Evolutionary conservation across 202 grass and related monocot species (phyloP).

Genomic region (Setaria viridis): DNA sequence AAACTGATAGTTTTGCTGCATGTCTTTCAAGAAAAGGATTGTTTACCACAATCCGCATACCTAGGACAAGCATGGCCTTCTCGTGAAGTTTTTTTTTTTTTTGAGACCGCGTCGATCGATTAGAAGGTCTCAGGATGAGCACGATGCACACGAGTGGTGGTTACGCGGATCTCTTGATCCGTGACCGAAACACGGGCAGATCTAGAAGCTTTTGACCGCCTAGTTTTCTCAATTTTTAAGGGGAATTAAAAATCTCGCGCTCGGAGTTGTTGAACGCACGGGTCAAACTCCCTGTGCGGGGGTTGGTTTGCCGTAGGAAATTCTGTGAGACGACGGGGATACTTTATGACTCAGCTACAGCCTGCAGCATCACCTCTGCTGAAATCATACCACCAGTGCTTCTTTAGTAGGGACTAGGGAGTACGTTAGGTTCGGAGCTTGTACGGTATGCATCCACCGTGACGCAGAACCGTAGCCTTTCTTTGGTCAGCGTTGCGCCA

Average conservation of each 20-base stretch:
- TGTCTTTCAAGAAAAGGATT: not conserved
- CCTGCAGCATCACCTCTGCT: constrained; percentile 33
- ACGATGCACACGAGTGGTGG: constrained; percentile 31
- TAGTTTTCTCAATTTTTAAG: constrained; percentile 15
- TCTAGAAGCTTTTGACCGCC: constrained; percentile 48
- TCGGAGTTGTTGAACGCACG: not conserved
- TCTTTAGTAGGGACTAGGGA: not conserved
- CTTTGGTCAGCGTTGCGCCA: constrained; percentile 47
- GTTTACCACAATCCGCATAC: not conserved
- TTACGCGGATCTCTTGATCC: constrained; percentile 14
- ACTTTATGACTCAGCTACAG: constrained; percentile 42
- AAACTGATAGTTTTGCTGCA: too few species aligned
- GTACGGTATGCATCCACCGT: constrained; percentile 15
- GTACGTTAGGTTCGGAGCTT: not conserved
- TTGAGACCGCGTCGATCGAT: not conserved
- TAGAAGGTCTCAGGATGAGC: constrained; percentile 1
- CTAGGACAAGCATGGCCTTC: not conserved
- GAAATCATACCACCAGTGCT: constrained; percentile 7
- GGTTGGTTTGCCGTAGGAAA: constrained; percentile 36
- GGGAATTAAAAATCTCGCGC: not conserved
- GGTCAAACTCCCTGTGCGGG: constrained; percentile 47
- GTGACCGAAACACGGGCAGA: constrained; percentile 10
- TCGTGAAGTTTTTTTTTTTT: not conserved
- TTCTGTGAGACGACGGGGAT: not conserved
- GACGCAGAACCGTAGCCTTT: constrained; percentile 25